A percentile compares a stretch with the other conserved stretches of the same genome.
Evolutionary conservation across 106 monocot species (phyloP).

Genomic region (Dendrobium huoshanense): DNA sequence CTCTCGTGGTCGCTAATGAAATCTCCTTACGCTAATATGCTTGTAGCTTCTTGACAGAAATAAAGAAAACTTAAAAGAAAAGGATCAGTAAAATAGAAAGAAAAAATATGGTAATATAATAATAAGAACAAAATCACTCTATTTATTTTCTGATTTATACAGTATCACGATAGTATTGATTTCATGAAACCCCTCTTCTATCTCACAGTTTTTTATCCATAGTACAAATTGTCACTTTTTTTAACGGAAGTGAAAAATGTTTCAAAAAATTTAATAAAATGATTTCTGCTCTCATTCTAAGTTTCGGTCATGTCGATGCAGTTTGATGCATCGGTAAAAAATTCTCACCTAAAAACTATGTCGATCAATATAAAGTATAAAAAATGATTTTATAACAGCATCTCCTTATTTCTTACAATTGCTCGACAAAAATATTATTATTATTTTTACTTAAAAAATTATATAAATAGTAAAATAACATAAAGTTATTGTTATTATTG

Average conservation of each 20-base stretch:
- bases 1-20: background rate
- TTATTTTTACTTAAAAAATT: no score
- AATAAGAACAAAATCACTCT: background rate
- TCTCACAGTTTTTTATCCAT: background rate
- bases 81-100: background rate
- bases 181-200: background rate
- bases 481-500: no score
- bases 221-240: background rate
- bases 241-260: background rate
- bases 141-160: conserved; percentile 1
- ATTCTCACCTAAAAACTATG: background rate
- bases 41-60: background rate
- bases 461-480: no score
- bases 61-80: background rate
- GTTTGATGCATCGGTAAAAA: background rate
- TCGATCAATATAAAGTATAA: background rate
- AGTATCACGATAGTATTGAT: background rate
- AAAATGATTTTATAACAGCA: background rate
- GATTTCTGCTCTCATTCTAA: background rate
- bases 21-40: background rate
- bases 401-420: no score
- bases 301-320: background rate
- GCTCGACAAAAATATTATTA: no score
- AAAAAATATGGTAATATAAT: background rate
- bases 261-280: background rate